Conservation (phyloP, 768 basidiomycete genomes). For the Tylopilus sp. region DNA sequence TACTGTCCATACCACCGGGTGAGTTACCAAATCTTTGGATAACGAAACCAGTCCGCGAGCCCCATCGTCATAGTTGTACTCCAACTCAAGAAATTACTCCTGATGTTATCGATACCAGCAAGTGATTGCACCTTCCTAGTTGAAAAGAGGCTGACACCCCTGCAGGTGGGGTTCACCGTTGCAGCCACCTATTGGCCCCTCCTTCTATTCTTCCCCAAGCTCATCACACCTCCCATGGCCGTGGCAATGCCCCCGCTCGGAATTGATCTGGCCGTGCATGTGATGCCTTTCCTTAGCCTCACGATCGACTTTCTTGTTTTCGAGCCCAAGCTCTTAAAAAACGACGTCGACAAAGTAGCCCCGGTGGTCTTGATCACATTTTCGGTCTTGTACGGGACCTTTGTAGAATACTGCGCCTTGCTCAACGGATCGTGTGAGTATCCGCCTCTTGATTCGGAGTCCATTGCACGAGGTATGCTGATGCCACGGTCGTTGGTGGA, state of each 20-base stretch:
- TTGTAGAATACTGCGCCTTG: conserved; percentile 64
- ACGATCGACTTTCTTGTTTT: conserved; percentile 65
- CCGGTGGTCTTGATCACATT: conserved; percentile 22
- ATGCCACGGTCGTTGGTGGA: neutral
- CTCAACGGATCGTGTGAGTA: conserved; percentile 61
- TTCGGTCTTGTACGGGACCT: conserved; percentile 51
- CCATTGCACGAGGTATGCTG: no score
- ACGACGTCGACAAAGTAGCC: conserved; percentile 7
- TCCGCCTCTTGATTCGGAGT: no score
- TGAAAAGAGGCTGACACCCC: neutral
- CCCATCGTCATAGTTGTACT: conserved; percentile 6
- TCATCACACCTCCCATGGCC: neutral
- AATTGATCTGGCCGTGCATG: conserved; percentile 65
- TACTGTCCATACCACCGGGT: conserved; percentile 35
- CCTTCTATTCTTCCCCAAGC: conserved; percentile 20
- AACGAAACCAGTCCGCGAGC: neutral
- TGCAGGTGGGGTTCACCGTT: conserved; percentile 26
- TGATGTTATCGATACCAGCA: conserved; percentile 69
- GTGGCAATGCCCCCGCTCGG: conserved; percentile 39
- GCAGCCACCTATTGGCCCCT: no score
- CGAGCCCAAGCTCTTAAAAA: conserved; percentile 49
- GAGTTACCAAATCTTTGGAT: conserved; percentile 9
- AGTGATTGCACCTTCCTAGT: neutral
- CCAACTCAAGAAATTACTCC: conserved; percentile 53
- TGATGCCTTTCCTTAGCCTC: conserved; percentile 53